Conservation (phyloP, 2,329 filamentous ascomycete species). For the Leptodontidium sp. region DNA sequence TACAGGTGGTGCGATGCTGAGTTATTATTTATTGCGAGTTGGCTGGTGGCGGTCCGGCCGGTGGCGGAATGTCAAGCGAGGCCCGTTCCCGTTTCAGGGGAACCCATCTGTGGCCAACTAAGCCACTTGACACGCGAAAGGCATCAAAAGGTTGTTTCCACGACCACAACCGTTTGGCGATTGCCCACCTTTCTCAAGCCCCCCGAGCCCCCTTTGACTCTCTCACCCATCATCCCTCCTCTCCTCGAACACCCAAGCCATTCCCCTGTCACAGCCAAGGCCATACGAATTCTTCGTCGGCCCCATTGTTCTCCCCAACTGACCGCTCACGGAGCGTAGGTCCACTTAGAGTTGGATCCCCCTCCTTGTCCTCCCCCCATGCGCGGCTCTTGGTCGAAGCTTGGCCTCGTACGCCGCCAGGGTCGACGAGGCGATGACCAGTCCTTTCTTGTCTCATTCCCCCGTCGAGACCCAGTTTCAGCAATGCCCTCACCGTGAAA, state of each 20-base stretch:
- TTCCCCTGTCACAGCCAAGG: conserved; percentile 24
- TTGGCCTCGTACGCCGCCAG: conserved; percentile 28
- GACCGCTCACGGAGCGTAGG: conserved; percentile 18
- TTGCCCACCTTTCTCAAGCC: background rate
- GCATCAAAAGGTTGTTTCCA: conserved; percentile 8
- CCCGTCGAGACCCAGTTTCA: conserved; percentile 31
- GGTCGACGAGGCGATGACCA: conserved; percentile 24
- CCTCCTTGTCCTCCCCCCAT: conserved; percentile 20
- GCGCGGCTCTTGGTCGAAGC: conserved; percentile 26
- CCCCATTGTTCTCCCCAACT: background rate
- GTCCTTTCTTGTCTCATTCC: conserved; percentile 27
- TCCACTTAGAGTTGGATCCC: conserved; percentile 31
- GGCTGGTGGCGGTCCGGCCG: no score
- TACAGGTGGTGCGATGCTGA: background rate
- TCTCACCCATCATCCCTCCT: conserved; percentile 10
- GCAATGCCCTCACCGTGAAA: conserved; percentile 31
- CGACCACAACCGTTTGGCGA: background rate
- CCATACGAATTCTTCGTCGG: conserved; percentile 15
- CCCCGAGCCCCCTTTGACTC: background rate
- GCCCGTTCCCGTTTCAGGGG: no score
- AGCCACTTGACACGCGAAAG: conserved; percentile 9
- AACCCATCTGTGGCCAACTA: no score
- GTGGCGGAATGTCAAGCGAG: no score
- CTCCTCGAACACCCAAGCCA: conserved; percentile 6
- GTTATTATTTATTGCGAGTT: background rate